Percentiles rank a stretch among this genome's conserved stretches.
phyloP scores from a whole-genome alignment of 306 rosid genomes.

The Citrullus colocynthis region DNA sequence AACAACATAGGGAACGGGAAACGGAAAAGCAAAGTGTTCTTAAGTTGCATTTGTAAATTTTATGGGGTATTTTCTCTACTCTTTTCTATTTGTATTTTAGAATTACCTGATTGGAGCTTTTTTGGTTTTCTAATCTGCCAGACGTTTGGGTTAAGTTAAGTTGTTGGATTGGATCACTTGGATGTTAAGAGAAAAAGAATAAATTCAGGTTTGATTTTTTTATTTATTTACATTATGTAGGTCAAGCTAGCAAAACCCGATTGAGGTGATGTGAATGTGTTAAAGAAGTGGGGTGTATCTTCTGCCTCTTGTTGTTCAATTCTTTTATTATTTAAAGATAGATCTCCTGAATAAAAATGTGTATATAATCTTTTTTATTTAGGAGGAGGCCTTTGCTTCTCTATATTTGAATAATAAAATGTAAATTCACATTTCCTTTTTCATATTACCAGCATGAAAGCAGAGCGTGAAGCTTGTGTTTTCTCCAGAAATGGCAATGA shows the following conservation, averaged over 20 bases:
- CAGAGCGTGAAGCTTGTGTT: neutral
- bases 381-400: neutral
- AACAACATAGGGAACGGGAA: neutral
- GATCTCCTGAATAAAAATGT: neutral
- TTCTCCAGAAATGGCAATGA: constrained; percentile 21
- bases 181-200: neutral
- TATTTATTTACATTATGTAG: neutral
- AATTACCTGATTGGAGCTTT: neutral
- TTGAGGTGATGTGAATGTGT: neutral
- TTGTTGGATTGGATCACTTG: neutral
- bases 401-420: neutral
- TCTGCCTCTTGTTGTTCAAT: neutral
- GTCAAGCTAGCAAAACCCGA: neutral
- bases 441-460: neutral
- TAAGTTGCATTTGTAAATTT: neutral
- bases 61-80: neutral
- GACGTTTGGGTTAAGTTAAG: neutral
- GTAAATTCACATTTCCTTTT: neutral
- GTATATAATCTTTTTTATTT: neutral
- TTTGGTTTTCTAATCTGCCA: neutral
- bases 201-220: neutral
- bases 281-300: neutral
- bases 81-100: neutral
- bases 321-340: neutral
- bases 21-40: neutral